Evolutionary conservation across 1,139 yeast genomes (phyloP), one percentile per base, ranked within the genome.

Genomic region (Hyphopichia wangnamkhiaoensis): DNA sequence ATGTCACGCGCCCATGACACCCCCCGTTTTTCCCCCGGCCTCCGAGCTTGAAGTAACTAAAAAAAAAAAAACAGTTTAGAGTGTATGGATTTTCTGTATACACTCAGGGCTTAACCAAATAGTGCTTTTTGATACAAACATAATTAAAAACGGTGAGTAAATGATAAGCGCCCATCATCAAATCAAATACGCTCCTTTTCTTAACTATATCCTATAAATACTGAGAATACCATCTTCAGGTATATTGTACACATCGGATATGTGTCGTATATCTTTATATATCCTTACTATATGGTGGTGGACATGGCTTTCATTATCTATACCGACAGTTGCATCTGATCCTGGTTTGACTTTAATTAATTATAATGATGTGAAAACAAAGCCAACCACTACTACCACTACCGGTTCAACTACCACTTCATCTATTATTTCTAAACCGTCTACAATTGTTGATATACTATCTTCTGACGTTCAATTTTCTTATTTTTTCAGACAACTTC

Each of bases 391-490:
- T 7, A 21, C 24, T 10, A 21, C 7, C 10, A 21, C 24, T 7
- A 21, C 24, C 10, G 7, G 9, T 7, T 21, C 24, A 21, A 21
- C 24, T 7, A 21, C 24, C 24, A 10, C 24, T 21, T 25, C 32
- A 12, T 7, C 23, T 10, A 37, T 42, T 9, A 29, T 16, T 3
- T 62, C 67, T 9, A 55, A 62, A 30, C 80, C 63, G 12, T 65
- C 77, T 1, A 74, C 93, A 0, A 81, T 93, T 13, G 71, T 91
- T 1, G 98, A 93, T 56, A 62, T 90, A 8, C 68, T 93, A 27
- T 86, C 96, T 0, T 62, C 80, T 4, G 78, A 84, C 43, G 85
- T 82, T 0, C 84, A 88, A 53, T 91, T 82, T 62, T 82, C 95
- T 19, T 74, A 74, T 37, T 80, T 91, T 43, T 63, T 91, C 17